phyloP scores from a whole-genome alignment of 2,329 filamentous ascomycete species.

The Aspergillus aculeatinus region DNA sequence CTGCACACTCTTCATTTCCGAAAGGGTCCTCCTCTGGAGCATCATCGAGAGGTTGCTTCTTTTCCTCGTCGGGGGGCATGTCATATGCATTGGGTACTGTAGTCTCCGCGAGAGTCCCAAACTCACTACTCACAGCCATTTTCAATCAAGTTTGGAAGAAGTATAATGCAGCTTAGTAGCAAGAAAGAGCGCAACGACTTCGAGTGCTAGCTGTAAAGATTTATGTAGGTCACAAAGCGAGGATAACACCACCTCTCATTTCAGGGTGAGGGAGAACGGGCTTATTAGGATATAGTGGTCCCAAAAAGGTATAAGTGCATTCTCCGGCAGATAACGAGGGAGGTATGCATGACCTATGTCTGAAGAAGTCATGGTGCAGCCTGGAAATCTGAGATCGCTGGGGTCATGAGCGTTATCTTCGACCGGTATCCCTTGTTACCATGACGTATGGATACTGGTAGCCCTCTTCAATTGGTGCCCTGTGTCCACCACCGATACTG shows the following conservation, averaged over 20 bases:
- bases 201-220: background rate
- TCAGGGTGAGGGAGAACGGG: background rate
- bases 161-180: background rate
- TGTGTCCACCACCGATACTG: background rate
- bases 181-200: background rate
- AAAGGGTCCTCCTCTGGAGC: constrained; percentile 32
- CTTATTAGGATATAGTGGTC: background rate
- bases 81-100: constrained; percentile 3
- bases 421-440: background rate
- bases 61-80: constrained; percentile 9
- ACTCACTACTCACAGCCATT: background rate
- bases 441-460: background rate
- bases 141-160: background rate
- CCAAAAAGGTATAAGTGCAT: background rate
- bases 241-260: background rate
- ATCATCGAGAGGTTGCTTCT: constrained; percentile 11
- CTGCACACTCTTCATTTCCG: constrained; percentile 38
- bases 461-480: background rate
- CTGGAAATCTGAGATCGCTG: background rate
- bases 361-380: background rate
- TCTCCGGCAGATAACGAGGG: background rate
- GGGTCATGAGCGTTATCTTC: background rate
- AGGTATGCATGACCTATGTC: background rate
- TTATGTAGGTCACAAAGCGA: background rate
- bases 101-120: background rate